Percentiles rank a stretch among this genome's conserved stretches.
Evolutionary conservation across 805 yeast species (phyloP).

Genomic region (Ogataea kodamae): DNA sequence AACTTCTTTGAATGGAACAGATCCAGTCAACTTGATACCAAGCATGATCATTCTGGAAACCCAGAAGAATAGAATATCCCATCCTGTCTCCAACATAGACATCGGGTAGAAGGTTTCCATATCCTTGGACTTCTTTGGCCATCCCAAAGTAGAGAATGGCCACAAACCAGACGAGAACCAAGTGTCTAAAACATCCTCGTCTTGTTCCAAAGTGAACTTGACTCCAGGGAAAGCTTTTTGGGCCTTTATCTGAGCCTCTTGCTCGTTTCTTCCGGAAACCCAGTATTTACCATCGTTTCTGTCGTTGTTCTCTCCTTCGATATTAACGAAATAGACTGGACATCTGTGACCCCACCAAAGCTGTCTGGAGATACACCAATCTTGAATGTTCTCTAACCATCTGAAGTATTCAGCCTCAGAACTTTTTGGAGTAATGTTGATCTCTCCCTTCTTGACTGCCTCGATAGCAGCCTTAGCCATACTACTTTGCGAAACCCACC

Average conservation of each 20-base stretch:
- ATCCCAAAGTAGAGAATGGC: conserved; percentile 96
- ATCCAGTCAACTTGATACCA: conserved; percentile 85
- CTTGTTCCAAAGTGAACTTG: conserved; percentile 80
- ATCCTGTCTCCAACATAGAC: conserved; percentile 95
- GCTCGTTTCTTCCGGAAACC: conserved; percentile 83
- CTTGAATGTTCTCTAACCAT: conserved; percentile 95
- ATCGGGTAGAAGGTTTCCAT: conserved; percentile 79
- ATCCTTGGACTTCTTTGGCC: conserved; percentile 82
- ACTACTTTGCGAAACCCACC: conserved; percentile 94
- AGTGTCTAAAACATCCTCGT: conserved; percentile 96
- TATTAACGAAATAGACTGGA: conserved; percentile 84
- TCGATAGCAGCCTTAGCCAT: conserved; percentile 86
- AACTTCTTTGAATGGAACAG: conserved; percentile 91
- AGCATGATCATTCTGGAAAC: conserved; percentile 93
- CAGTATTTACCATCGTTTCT: conserved; percentile 67
- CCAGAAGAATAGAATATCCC: conserved; percentile 99
- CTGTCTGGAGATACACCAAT: conserved; percentile 98
- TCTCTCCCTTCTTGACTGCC: conserved; percentile 78
- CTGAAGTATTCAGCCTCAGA: conserved; percentile 92
- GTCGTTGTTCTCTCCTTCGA: conserved; percentile 72
- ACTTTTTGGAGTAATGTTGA: conserved; percentile 79
- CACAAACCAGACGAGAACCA: conserved; percentile 98
- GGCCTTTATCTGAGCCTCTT: conserved; percentile 86
- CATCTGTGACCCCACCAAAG: conserved; percentile 96
- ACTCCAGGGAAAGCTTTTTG: conserved; percentile 62